Percentiles rank a stretch among this genome's conserved stretches.
phyloP scores from a whole-genome alignment of 371 early-diverging fungal genomes.

The Zopfochytrium polystomum region DNA sequence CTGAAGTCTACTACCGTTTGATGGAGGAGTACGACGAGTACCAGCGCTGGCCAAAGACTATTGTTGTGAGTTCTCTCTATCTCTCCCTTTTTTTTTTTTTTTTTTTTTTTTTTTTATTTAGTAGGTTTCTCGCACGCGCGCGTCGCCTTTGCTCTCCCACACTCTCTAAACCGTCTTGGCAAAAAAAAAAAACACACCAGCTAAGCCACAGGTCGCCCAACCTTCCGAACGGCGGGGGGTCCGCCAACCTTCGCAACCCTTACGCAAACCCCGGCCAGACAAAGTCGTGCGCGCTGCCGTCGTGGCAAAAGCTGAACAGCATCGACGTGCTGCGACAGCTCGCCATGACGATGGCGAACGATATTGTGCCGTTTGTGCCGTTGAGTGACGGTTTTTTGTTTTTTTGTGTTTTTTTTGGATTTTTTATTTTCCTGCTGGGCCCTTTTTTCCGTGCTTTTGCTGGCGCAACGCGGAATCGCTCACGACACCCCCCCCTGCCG shows the following conservation, averaged over 20 bases:
- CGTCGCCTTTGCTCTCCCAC: background rate
- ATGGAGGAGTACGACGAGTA: conserved; percentile 50
- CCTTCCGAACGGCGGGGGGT: too few relatives aligned
- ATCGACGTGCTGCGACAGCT: background rate
- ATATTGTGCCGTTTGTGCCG: too few relatives aligned
- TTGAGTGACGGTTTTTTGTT: too few relatives aligned
- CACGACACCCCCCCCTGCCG: too few relatives aligned
- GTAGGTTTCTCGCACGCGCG: background rate
- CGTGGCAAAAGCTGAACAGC: background rate
- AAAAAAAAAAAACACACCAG: background rate
- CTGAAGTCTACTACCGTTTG: conserved; percentile 58
- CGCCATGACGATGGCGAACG: background rate
- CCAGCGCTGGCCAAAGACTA: conserved; percentile 7
- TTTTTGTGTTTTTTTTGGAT: too few relatives aligned
- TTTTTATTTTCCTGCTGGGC: too few relatives aligned
- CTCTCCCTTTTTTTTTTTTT: background rate
- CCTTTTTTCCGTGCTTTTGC: too few relatives aligned
- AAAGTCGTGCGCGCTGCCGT: background rate
- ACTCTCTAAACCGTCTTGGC: background rate
- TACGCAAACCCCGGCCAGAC: too few relatives aligned
- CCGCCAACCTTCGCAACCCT: too few relatives aligned
- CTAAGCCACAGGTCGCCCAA: background rate
- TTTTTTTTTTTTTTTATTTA: background rate
- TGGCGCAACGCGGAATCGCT: too few relatives aligned
- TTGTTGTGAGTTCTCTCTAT: background rate